These are phyloP conservation scores for Euclidium syriacum DNA, from an alignment of 345 rosid genomes.

Conservation along the genomic window DNA sequence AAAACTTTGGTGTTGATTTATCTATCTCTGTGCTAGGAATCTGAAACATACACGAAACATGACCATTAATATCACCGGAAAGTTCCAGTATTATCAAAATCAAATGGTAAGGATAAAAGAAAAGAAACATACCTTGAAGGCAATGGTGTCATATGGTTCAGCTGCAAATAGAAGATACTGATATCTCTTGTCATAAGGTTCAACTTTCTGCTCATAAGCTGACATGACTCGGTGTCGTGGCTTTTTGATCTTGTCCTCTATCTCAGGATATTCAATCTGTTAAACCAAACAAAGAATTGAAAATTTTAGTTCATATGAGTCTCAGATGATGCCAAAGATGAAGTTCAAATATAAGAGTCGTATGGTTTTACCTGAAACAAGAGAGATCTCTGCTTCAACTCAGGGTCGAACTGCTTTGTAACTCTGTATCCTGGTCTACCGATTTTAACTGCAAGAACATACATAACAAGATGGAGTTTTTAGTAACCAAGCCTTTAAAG, in stretches of 20 bases:
- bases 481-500: neutral
- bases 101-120: neutral
- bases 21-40: conserved; percentile 99
- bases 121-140: conserved; percentile 63
- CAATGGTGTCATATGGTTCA: conserved; percentile 94
- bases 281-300: neutral
- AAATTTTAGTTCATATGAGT: neutral
- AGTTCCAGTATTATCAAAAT: neutral
- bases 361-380: conserved; percentile 66
- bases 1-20: conserved; percentile 95
- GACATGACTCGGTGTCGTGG: conserved; percentile 98
- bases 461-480: neutral
- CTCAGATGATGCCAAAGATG: neutral
- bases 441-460: conserved; percentile 68
- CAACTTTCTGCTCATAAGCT: conserved; percentile 86
- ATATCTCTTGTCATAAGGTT: conserved; percentile 82
- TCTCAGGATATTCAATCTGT: conserved; percentile 97
- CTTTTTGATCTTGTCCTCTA: conserved; percentile 77
- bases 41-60: conserved; percentile 32
- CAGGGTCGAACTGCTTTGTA: conserved; percentile 92
- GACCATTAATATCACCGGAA: neutral
- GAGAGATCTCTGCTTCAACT: conserved; percentile 87
- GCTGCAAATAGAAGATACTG: conserved; percentile 94
- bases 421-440: conserved; percentile 97
- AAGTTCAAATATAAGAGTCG: neutral